These are phyloP conservation scores for Leishmania turanica DNA, from an alignment of 208 protist genomes.

Conservation along the genomic window DNA sequence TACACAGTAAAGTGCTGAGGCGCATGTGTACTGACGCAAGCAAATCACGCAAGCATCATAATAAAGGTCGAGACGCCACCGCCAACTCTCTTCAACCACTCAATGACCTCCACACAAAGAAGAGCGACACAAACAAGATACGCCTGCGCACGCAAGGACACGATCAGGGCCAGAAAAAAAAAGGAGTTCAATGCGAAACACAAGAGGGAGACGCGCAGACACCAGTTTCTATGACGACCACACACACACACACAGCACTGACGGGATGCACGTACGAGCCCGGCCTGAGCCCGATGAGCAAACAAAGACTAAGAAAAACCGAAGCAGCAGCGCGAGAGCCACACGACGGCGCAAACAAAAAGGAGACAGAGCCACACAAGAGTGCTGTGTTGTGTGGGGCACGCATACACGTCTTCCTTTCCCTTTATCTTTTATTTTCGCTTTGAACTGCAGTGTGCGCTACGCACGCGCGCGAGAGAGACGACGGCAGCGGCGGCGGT, in stretches of 20 bases:
- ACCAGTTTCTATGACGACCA: background rate
- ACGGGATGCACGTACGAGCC: background rate
- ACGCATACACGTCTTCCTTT: background rate
- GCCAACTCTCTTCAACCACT: background rate
- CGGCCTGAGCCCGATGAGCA: background rate
- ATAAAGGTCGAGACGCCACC: background rate
- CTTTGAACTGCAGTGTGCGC: background rate
- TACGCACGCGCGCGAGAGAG: background rate
- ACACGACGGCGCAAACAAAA: too few relatives aligned
- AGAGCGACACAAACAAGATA: background rate
- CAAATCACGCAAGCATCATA: background rate
- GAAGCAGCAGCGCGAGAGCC: background rate
- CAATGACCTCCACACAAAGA: background rate
- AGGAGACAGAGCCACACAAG: too few relatives aligned
- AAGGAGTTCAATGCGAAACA: background rate
- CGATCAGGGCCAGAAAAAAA: background rate
- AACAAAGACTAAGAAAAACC: background rate
- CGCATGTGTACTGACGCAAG: background rate
- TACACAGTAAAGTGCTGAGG: background rate
- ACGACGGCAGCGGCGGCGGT: background rate
- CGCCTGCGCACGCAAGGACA: background rate
- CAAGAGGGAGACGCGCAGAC: background rate
- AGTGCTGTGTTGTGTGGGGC: background rate
- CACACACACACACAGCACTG: background rate
- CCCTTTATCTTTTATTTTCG: background rate